Base-by-base conservation (phyloP, 2,329 filamentous ascomycete genomes). In the Claviceps paspali region DNA sequence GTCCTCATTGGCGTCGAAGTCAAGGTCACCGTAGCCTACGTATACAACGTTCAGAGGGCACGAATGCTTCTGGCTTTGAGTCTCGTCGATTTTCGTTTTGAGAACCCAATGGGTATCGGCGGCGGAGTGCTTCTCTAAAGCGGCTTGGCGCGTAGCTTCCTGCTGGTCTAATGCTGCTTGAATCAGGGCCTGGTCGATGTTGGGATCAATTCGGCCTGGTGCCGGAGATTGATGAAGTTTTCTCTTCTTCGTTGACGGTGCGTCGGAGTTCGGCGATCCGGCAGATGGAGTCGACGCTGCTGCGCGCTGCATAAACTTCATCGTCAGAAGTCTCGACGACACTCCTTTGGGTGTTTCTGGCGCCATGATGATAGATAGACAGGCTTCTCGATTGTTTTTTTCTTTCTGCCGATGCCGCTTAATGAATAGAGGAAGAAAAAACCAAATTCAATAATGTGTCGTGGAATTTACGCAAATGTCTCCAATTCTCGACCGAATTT, bases 231-330 rank as follows among this genome's bases (percentile, higher is more conserved):
- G 45, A 41, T 61, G 41, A 41, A 60, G 35, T 50, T 79, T 81
- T 45, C 74, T 70, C 46, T 76, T 76, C 57, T 87, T 86, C 11
- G 70, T 61, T 41, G 57, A 67, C 50, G 54, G 71, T 14, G 68
- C 63, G 15, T 71, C 67, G 35, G 61, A 59, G 49, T 64, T 52
- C 44, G 70, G 55, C 41, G 62, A 63, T 14, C 63, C 54, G 35
- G 58, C 52, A 41, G 51, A 60, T 24, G 63, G 63, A 35, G 62
- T 63, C 18, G 78, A 72, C 35, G 79, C 76, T 35, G 77, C 80
- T 44, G 82, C 82, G 50, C 87, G 75, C 65, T 93, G 87, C 87
- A 95, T 95, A 55, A 95, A 95, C 65, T 93, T 93, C 86, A 94
- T 95, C 27, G 82, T 87, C 52, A 92, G 68, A 33, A 95, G 77